phyloP scores from a whole-genome alignment of 2,329 filamentous ascomycete genomes.

The Fusarium marasasianum region DNA sequence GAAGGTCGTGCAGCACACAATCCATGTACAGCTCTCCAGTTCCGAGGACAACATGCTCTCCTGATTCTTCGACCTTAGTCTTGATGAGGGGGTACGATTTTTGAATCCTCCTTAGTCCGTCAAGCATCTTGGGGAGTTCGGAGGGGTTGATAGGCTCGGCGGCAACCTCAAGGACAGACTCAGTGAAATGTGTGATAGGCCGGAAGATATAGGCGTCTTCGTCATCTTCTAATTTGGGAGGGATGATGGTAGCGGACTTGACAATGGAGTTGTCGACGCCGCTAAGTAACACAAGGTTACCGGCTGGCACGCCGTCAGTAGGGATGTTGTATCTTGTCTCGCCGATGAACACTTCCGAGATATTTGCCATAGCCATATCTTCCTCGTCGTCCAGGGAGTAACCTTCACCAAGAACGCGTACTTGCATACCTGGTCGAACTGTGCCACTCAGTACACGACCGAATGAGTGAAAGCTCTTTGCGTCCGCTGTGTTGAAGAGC shows the following conservation, averaged over 20 bases:
- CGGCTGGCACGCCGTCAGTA: slow-evolving; percentile 90
- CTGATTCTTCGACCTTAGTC: slow-evolving; percentile 97
- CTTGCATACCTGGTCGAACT: slow-evolving; percentile 80
- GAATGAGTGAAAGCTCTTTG: slow-evolving; percentile 89
- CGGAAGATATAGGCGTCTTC: slow-evolving; percentile 97
- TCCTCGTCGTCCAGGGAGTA: slow-evolving; percentile 98
- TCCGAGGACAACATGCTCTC: slow-evolving; percentile 93
- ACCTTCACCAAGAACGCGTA: slow-evolving; percentile 91
- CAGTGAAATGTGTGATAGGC: slow-evolving; percentile 92
- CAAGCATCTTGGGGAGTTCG: slow-evolving; percentile 97
- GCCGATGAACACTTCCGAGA: slow-evolving; percentile 87
- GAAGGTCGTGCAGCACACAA: slow-evolving; percentile 94
- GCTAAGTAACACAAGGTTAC: slow-evolving; percentile 90
- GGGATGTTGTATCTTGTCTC: slow-evolving; percentile 94
- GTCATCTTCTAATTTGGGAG: slow-evolving; percentile 80
- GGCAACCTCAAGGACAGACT: slow-evolving; percentile 97
- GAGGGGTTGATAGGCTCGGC: slow-evolving; percentile 98
- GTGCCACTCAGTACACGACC: slow-evolving; percentile 94
- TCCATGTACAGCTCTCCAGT: slow-evolving; percentile 99
- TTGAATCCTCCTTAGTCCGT: slow-evolving; percentile 95
- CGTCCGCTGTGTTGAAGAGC: slow-evolving; percentile 88
- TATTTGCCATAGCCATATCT: slow-evolving; percentile 90
- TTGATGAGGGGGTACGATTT: slow-evolving; percentile 96
- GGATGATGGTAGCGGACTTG: slow-evolving; percentile 92
- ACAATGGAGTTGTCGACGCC: slow-evolving; percentile 98